Percentiles rank a stretch among this genome's conserved stretches.
Conservation (phyloP, 73 alveolate species). For the Blepharisma japonicum region DNA sequence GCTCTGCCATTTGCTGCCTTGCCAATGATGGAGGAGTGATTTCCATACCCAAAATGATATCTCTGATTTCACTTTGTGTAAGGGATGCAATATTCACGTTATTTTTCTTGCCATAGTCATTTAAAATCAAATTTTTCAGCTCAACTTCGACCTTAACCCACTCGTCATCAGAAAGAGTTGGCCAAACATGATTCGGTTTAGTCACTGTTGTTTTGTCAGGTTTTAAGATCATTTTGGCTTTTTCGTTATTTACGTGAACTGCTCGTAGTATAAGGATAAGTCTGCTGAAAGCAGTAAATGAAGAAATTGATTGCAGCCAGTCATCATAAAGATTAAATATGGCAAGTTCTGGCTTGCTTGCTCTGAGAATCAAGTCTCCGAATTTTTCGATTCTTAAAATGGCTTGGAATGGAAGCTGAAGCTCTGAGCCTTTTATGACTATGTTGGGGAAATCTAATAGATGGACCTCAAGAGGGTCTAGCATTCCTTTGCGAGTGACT, state of each 20-base stretch:
- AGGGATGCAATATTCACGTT: constrained; percentile 98
- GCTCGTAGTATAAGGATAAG: constrained; percentile 97
- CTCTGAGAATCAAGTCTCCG: constrained; percentile 97
- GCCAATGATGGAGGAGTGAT: constrained; percentile 95
- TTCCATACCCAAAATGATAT: constrained; percentile 99
- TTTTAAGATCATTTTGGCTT: constrained; percentile 96
- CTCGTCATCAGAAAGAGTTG: constrained; percentile 98
- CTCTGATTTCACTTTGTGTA: constrained; percentile 99
- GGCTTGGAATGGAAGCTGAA: constrained; percentile 98
- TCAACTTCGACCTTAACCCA: constrained; percentile 99
- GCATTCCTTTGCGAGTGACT: constrained; percentile 99
- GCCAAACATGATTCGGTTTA: constrained; percentile 99
- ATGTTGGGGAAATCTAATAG: constrained; percentile 99
- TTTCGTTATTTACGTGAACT: constrained; percentile 97
- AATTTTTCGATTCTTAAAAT: constrained; percentile 64
- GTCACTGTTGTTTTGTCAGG: constrained; percentile 98
- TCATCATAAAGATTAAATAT: constrained; percentile 99
- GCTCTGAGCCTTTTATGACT: constrained; percentile 98
- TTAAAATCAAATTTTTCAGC: constrained; percentile 96
- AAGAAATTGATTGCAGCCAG: constrained; percentile 95
- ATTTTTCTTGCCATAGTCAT: constrained; percentile 99
- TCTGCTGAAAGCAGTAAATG: constrained; percentile 94
- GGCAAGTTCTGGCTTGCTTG: constrained; percentile 99
- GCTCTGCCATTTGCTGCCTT: constrained; percentile 78
- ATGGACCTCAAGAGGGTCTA: constrained; percentile 99